Percentiles rank a stretch among this genome's conserved stretches.
Conservation (phyloP, 2,329 filamentous ascomycete species). For the Epichloe sp. region DNA sequence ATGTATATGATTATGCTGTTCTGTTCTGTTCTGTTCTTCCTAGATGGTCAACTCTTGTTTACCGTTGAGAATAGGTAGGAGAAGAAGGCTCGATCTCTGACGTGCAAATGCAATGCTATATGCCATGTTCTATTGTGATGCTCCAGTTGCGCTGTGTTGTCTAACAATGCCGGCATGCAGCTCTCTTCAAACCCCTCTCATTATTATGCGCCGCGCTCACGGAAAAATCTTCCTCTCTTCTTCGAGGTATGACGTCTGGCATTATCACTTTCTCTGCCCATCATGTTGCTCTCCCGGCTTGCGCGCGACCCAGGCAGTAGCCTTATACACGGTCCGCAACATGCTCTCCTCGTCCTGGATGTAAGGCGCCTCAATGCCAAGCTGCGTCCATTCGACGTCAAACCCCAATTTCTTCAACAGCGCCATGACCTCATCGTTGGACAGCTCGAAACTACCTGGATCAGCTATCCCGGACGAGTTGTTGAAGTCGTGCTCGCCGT, state of each 20-base stretch:
- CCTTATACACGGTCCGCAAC: constrained; percentile 69
- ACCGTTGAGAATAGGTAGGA: neutral
- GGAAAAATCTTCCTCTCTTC: no score
- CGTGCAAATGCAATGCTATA: neutral
- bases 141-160: neutral
- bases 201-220: neutral
- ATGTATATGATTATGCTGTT: no score
- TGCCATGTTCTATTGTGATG: neutral
- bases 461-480: constrained; percentile 63
- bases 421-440: constrained; percentile 73
- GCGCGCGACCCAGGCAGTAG: constrained; percentile 73
- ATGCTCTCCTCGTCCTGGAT: constrained; percentile 78
- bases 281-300: constrained; percentile 36
- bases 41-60: no score
- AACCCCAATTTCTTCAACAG: constrained; percentile 70
- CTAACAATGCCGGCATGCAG: neutral
- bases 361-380: constrained; percentile 60
- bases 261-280: neutral
- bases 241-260: neutral
- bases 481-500: constrained; percentile 34
- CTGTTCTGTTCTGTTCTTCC: no score
- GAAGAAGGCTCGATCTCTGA: neutral
- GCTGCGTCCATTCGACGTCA: constrained; percentile 49
- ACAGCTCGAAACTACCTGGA: constrained; percentile 80
- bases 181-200: neutral